Evolutionary conservation across 2,329 filamentous ascomycete genomes (phyloP), one percentile per base, ranked within the genome.

Genomic region (Lithohypha guttulata): DNA sequence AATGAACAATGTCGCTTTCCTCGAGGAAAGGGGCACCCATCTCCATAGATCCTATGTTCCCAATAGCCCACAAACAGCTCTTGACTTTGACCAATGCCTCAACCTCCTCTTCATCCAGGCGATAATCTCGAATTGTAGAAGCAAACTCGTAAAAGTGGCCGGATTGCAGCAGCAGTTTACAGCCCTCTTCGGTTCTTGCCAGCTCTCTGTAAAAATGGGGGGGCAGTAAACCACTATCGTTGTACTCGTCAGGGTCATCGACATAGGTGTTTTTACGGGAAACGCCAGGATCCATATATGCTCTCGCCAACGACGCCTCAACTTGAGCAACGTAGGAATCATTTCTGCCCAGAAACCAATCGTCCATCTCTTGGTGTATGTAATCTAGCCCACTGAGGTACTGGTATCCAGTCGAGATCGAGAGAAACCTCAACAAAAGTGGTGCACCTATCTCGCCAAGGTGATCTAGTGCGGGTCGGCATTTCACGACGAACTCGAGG

Each of bases 281-380:
- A 17, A 39, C 14, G 53, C 52, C 66, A 43, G 66, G 64, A 39
- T 70, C 73, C 61, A 54, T 69, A 49, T 94, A 87, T 1, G 87
- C 81, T 44, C 85, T 79, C 21, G 87, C 85, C 36, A 98, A 70
- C 39, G 87, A 93, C n/a, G 93, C 91, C 60, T 98, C 91, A 27
- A 98, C 89, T 27, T 96, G 74, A 25, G 78, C 75, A 35, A 98
- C 91, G 51, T 98, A 98, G n/a, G 79, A 81, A 58, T 98, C 89
- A 55, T 98, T 98, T 30, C 91, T 79, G 10, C 91, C 91, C 13
- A 98, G 70, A 56, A 96, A 98, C 91, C 91, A 98, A 62, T 98
- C 93, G 51, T 98, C 91, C 91, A 98, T 98, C 59, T 98, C 93
- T 56, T 93, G 91, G 45, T 87, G 95, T 59, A 98, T 98, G 57